Conservation (phyloP, 257 asterid species). For the Schizonepeta tenuifolia region DNA sequence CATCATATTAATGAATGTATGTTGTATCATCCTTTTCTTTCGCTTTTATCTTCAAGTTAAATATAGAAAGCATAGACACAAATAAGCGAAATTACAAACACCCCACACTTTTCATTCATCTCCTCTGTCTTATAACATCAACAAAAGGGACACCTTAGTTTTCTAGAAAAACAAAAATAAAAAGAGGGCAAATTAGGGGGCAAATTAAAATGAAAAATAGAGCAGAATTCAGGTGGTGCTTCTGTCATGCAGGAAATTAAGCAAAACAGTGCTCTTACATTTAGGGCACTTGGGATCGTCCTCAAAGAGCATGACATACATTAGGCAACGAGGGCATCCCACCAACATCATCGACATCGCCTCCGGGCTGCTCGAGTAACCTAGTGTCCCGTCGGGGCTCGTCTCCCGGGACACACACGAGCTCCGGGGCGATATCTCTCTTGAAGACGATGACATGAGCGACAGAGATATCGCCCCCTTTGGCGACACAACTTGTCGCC, state of each 20-base stretch:
- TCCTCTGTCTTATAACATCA: slow-evolving; percentile 5
- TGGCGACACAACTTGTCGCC: slow-evolving; percentile 30
- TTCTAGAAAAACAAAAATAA: background rate
- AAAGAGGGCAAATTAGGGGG: background rate
- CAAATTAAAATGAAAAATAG: background rate
- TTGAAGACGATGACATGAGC: slow-evolving; percentile 22
- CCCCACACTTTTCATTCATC: background rate
- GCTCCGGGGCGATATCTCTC: slow-evolving; percentile 43
- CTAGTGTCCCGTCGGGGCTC: slow-evolving; percentile 36
- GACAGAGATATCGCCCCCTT: slow-evolving; percentile 14
- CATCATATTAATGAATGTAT: too few relatives aligned
- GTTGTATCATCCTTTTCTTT: too few relatives aligned
- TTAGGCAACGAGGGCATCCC: slow-evolving; percentile 44
- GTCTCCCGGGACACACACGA: slow-evolving; percentile 51
- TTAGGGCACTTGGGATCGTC: slow-evolving; percentile 57
- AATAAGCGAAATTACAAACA: slow-evolving; percentile 29
- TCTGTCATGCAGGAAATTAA: slow-evolving; percentile 51
- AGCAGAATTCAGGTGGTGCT: slow-evolving; percentile 18
- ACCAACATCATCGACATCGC: slow-evolving; percentile 49
- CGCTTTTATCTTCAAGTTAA: too few relatives aligned
- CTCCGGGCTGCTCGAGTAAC: slow-evolving; percentile 38
- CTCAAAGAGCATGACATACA: slow-evolving; percentile 53
- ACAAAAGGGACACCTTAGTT: background rate
- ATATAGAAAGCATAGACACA: slow-evolving; percentile 6
- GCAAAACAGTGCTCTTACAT: slow-evolving; percentile 64